phyloP scores from a whole-genome alignment of 495 filamentous ascomycete species.

The Penicillium ucsense region DNA sequence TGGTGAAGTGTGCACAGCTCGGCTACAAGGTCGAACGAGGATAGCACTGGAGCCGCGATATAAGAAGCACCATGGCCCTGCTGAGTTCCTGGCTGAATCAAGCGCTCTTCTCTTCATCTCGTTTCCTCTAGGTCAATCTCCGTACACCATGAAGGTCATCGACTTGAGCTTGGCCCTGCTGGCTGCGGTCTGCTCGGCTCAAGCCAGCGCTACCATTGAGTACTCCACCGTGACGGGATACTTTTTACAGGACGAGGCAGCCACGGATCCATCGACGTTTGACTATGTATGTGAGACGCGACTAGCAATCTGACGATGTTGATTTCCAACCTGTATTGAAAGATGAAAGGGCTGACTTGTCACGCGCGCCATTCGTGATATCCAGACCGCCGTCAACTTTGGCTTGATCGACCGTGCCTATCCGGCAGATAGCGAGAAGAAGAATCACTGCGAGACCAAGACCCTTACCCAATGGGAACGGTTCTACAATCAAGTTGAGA shows the following conservation, averaged over 20 bases:
- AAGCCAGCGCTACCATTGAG: constrained; percentile 28
- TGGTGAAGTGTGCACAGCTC: too few species aligned
- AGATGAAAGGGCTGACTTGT: too few species aligned
- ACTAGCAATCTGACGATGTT: too few species aligned
- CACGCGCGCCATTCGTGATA: not conserved
- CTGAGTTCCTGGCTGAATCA: constrained; percentile 6
- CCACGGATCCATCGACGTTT: constrained; percentile 53
- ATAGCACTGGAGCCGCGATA: not conserved
- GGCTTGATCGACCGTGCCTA: constrained; percentile 55
- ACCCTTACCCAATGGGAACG: constrained; percentile 56
- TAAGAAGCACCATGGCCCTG: constrained; percentile 5
- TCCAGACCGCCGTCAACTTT: constrained; percentile 52
- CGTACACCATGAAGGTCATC: constrained; percentile 21
- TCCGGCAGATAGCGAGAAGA: constrained; percentile 32
- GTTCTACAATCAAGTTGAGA: constrained; percentile 47
- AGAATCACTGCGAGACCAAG: constrained; percentile 7
- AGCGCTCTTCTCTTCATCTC: not conserved
- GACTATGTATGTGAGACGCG: constrained; percentile 45
- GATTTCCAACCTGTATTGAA: not conserved
- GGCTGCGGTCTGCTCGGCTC: constrained; percentile 12
- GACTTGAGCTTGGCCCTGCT: constrained; percentile 11
- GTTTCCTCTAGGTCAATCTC: not conserved
- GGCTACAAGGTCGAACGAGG: too few species aligned
- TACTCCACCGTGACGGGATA: constrained; percentile 60
- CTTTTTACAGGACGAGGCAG: constrained; percentile 59